These are phyloP conservation scores for Fonsecaea pedrosoi DNA, from an alignment of 2,329 filamentous ascomycete species.

Conservation along the genomic window DNA sequence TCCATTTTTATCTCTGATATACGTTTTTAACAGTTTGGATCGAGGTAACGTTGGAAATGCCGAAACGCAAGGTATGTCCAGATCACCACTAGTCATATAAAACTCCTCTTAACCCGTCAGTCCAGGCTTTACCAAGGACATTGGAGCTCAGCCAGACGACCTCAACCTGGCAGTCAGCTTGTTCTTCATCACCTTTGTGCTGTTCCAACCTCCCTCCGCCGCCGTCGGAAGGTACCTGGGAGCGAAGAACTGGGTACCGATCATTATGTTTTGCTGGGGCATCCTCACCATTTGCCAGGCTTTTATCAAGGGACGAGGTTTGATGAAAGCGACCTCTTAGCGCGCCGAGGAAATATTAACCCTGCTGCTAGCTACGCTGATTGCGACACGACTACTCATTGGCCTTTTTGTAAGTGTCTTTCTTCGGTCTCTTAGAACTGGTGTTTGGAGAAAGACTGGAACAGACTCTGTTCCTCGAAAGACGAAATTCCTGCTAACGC, in stretches of 20 bases:
- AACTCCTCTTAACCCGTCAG: constrained; percentile 38
- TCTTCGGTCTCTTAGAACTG: neutral
- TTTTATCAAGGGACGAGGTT: constrained; percentile 55
- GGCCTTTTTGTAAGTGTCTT: constrained; percentile 37
- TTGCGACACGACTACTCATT: constrained; percentile 42
- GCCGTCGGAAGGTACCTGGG: constrained; percentile 50
- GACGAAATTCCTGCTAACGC: neutral
- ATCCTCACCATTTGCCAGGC: constrained; percentile 57
- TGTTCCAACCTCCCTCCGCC: constrained; percentile 63
- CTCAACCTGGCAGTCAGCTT: constrained; percentile 63
- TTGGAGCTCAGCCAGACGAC: constrained; percentile 59
- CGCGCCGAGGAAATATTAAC: constrained; percentile 36
- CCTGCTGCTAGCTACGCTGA: constrained; percentile 18
- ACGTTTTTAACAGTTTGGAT: constrained; percentile 61
- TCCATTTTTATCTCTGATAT: constrained; percentile 59
- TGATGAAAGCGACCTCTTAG: constrained; percentile 50
- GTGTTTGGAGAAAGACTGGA: neutral
- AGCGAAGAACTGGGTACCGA: constrained; percentile 63
- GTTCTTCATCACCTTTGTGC: constrained; percentile 67
- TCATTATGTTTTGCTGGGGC: constrained; percentile 62
- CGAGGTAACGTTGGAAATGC: constrained; percentile 63
- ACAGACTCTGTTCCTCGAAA: neutral
- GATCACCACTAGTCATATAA: neutral
- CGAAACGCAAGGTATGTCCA: constrained; percentile 50
- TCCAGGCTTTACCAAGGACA: constrained; percentile 61